A percentile compares a stretch with the other conserved stretches of the same genome.
phyloP scores from a whole-genome alignment of 169 alveolate genomes.

The Plasmodium cynomolgi region DNA sequence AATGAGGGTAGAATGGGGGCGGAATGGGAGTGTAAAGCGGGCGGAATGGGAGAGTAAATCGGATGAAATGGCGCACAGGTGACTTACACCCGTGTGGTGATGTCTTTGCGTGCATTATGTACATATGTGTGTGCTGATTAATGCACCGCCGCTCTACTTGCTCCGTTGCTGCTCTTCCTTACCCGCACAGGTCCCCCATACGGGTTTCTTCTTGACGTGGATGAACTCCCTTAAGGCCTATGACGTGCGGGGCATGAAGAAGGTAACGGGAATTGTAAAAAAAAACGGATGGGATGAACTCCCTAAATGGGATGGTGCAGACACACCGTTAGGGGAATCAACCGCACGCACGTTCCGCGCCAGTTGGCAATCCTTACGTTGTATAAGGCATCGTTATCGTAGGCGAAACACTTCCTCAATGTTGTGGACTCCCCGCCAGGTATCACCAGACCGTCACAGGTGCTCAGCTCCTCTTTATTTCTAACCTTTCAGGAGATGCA shows the following conservation, averaged over 20 bases:
- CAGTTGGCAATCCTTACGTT: constrained; percentile 9
- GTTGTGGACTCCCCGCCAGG: constrained; percentile 75
- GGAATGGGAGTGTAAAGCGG: too few relatives aligned
- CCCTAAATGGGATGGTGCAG: neutral
- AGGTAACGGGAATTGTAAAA: neutral
- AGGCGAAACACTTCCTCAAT: constrained; percentile 34
- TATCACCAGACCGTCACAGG: constrained; percentile 64
- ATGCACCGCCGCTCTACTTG: neutral
- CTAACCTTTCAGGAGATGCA: constrained; percentile 21
- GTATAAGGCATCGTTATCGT: constrained; percentile 61
- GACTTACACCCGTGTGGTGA: neutral
- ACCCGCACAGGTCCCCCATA: constrained; percentile 75
- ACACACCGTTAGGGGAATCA: neutral
- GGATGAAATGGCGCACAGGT: neutral
- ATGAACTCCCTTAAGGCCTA: constrained; percentile 56
- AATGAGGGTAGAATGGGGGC: too few relatives aligned
- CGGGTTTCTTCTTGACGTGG: constrained; percentile 53
- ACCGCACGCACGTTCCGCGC: neutral
- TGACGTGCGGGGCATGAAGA: neutral
- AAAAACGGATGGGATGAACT: neutral
- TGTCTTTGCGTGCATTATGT: neutral
- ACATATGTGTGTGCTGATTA: neutral
- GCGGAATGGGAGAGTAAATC: too few relatives aligned
- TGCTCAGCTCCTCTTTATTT: constrained; percentile 10
- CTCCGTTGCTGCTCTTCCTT: neutral